Conservation (phyloP, 1,139 yeast genomes). For the Pichia norvegensis region DNA sequence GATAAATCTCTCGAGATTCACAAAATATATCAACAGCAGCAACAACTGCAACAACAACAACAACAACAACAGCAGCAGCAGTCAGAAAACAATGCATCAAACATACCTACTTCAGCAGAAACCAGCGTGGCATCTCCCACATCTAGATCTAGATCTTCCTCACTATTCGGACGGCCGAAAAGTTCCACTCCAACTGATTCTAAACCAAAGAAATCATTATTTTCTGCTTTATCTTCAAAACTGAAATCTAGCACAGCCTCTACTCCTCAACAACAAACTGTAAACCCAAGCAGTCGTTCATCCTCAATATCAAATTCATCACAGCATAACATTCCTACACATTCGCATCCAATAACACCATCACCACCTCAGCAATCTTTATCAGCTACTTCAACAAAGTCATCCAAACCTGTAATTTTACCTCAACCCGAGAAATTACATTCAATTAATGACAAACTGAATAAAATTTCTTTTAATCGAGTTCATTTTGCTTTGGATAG, state of each 20-base stretch:
- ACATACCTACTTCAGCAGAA: conserved; percentile 12
- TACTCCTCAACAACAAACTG: neutral
- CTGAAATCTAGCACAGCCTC: conserved; percentile 27
- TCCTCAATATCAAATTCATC: too few species aligned
- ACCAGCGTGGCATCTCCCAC: conserved; percentile 2
- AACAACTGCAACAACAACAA: neutral
- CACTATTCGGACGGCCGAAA: conserved; percentile 12
- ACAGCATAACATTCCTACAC: too few species aligned
- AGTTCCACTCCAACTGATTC: conserved; percentile 7
- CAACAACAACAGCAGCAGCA: neutral
- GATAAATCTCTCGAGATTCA: neutral
- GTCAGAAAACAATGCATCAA: neutral
- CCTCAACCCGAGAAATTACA: neutral
- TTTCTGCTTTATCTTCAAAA: conserved; percentile 41
- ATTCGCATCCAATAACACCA: neutral
- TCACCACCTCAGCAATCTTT: neutral
- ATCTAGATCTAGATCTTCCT: conserved; percentile 17
- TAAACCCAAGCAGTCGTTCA: too few species aligned
- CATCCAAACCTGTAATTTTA: neutral
- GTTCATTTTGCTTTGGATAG: conserved; percentile 73
- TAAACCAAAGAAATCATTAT: conserved; percentile 27
- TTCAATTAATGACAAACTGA: conserved; percentile 7
- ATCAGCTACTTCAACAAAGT: neutral
- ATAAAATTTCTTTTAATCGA: conserved; percentile 41
- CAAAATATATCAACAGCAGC: neutral